A percentile compares a stretch with the other conserved stretches of the same genome.
Evolutionary conservation across 805 yeast species (phyloP).

Genomic region (Kodamaea restingae): DNA sequence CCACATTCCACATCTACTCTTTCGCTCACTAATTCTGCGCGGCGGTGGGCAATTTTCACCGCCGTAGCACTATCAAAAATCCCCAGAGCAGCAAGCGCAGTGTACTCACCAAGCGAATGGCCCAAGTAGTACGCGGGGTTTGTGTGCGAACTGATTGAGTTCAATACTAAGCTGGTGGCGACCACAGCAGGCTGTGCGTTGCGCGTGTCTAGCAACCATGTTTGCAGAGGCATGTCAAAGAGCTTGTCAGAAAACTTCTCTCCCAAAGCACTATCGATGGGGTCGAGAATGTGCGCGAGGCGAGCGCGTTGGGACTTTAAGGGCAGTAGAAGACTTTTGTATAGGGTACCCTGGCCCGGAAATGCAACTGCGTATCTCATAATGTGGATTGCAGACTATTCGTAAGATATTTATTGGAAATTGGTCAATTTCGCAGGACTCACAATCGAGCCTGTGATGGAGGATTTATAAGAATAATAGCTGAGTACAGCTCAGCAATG

Average conservation of each 20-base stretch:
- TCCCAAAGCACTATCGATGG: constrained; percentile 20
- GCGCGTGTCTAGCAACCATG: constrained; percentile 32
- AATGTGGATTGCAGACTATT: too few species aligned
- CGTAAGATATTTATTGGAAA: too few species aligned
- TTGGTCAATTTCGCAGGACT: too few species aligned
- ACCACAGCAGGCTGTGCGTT: constrained; percentile 55
- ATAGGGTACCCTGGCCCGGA: constrained; percentile 33
- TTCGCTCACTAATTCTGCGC: constrained; percentile 43
- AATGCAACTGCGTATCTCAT: constrained; percentile 24
- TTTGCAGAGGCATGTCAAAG: constrained; percentile 10
- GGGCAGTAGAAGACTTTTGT: constrained; percentile 4
- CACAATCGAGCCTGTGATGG: too few species aligned
- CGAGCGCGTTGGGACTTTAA: neutral
- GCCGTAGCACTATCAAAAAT: constrained; percentile 30
- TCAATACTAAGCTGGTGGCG: constrained; percentile 22
- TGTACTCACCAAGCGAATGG: constrained; percentile 51
- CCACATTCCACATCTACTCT: constrained; percentile 1
- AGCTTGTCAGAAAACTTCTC: constrained; percentile 15
- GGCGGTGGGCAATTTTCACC: constrained; percentile 38
- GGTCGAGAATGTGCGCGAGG: constrained; percentile 3
- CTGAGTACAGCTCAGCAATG: too few species aligned
- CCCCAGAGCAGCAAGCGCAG: constrained; percentile 40
- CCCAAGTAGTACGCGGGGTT: constrained; percentile 29
- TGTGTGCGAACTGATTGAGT: too few species aligned
- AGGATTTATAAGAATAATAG: too few species aligned